Conservation (phyloP, 129 eudicot species). For the Lactuca sativa region DNA sequence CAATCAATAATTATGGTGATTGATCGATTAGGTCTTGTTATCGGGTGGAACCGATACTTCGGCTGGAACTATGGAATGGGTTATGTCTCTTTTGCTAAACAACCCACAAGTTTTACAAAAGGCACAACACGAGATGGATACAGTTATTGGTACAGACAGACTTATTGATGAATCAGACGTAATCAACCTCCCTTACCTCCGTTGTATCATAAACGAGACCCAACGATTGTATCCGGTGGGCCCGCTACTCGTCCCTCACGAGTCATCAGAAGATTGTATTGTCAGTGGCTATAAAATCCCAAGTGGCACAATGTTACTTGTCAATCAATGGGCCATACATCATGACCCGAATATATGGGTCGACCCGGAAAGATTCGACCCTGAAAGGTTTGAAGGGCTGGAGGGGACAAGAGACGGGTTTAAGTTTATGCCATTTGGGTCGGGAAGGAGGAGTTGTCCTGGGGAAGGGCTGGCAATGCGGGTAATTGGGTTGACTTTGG, state of each 20-base stretch:
- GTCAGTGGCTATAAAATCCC: constrained; percentile 32
- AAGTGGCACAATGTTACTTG: constrained; percentile 32
- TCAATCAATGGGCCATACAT: constrained; percentile 36
- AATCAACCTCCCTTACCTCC: constrained; percentile 25
- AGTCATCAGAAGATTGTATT: constrained; percentile 33
- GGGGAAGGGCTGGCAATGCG: constrained; percentile 32
- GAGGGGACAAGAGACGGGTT: constrained; percentile 32
- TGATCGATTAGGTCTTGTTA: constrained; percentile 19
- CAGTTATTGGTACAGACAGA: constrained; percentile 1
- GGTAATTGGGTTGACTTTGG: constrained; percentile 28
- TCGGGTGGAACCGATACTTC: constrained; percentile 36
- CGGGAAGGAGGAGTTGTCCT: constrained; percentile 45
- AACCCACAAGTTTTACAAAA: constrained; percentile 20
- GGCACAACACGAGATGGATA: constrained; percentile 35
- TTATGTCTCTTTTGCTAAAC: constrained; percentile 33
- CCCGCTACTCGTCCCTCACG: constrained; percentile 27
- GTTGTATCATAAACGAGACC: constrained; percentile 26
- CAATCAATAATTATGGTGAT: background rate
- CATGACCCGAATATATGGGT: constrained; percentile 33
- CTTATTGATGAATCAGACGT: constrained; percentile 31
- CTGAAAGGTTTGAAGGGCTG: constrained; percentile 31
- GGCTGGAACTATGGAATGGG: constrained; percentile 35
- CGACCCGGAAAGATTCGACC: constrained; percentile 31
- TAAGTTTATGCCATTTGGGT: constrained; percentile 41
- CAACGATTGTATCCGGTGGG: constrained; percentile 25